Evolutionary conservation across 495 filamentous ascomycete genomes (phyloP).

Genomic region (Glonium stellatum): DNA sequence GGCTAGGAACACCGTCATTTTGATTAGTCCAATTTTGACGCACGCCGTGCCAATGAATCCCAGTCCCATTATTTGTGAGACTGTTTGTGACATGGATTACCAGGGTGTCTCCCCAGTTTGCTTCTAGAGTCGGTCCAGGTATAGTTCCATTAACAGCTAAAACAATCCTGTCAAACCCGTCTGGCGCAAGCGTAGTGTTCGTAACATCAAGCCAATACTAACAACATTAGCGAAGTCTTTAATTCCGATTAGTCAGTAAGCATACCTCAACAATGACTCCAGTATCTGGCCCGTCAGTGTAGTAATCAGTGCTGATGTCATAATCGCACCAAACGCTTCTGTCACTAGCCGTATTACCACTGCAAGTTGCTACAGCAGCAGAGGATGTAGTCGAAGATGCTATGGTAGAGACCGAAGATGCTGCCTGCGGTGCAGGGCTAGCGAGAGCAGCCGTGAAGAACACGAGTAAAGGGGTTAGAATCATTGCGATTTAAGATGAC

Average conservation of each 20-base stretch:
- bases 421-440: slow-evolving; percentile 11
- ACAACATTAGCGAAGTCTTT: neutral
- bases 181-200: slow-evolving; percentile 43
- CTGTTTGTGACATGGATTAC: slow-evolving; percentile 28
- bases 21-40: slow-evolving; percentile 27
- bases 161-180: slow-evolving; percentile 41
- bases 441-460: slow-evolving; percentile 8
- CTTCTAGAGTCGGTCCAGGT: slow-evolving; percentile 28
- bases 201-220: slow-evolving; percentile 41
- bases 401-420: slow-evolving; percentile 1
- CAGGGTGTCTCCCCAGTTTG: slow-evolving; percentile 30
- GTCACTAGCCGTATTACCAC: slow-evolving; percentile 14
- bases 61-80: slow-evolving; percentile 37
- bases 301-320: slow-evolving; percentile 22
- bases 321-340: slow-evolving; percentile 23
- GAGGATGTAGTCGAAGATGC: slow-evolving; percentile 1
- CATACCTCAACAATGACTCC: slow-evolving; percentile 1
- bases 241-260: neutral
- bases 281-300: slow-evolving; percentile 15
- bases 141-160: slow-evolving; percentile 27
- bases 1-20: slow-evolving; percentile 41
- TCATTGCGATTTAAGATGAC: slow-evolving; percentile 8
- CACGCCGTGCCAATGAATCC: slow-evolving; percentile 7
- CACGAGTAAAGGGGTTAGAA: neutral
- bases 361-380: slow-evolving; percentile 5